Percentiles rank a stretch among this genome's conserved stretches.
Evolutionary conservation across 202 grass and related monocot species (phyloP).

Genomic region (Schoenoplectus tabernaemontani): DNA sequence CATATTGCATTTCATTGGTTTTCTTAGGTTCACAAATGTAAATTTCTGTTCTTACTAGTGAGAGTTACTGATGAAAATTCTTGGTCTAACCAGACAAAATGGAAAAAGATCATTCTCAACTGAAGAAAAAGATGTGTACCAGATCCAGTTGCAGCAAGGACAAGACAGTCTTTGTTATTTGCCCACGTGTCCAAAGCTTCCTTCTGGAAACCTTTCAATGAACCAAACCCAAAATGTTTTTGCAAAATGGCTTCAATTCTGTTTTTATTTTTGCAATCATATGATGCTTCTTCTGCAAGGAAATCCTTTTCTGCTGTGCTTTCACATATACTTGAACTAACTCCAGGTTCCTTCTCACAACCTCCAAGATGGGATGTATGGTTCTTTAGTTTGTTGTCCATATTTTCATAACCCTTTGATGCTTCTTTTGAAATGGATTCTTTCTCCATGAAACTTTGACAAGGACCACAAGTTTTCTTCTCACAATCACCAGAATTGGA

Average conservation of each 20-base stretch:
- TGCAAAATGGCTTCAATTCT: conserved; percentile 37
- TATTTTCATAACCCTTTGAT: background rate
- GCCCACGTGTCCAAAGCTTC: conserved; percentile 79
- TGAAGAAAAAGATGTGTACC: conserved; percentile 28
- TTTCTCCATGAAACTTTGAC: background rate
- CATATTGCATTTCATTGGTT: background rate
- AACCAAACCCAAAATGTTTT: conserved; percentile 63
- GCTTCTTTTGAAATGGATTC: background rate
- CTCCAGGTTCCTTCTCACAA: background rate
- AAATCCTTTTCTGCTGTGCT: conserved; percentile 1
- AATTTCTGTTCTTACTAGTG: background rate
- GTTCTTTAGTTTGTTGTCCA: background rate
- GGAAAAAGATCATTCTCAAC: background rate
- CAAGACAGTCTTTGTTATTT: conserved; percentile 53
- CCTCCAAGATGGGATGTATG: background rate
- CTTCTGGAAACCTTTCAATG: conserved; percentile 64
- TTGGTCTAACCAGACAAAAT: background rate
- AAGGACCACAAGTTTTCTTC: background rate
- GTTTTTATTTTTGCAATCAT: background rate
- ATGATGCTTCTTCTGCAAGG: conserved; percentile 11
- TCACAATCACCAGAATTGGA: background rate
- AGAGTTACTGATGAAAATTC: background rate
- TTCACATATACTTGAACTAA: background rate
- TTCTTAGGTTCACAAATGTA: background rate
- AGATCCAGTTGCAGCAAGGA: conserved; percentile 95